Evolutionary conservation across 495 filamentous ascomycete species (phyloP).

Genomic region (Baudoinia panamericana): DNA sequence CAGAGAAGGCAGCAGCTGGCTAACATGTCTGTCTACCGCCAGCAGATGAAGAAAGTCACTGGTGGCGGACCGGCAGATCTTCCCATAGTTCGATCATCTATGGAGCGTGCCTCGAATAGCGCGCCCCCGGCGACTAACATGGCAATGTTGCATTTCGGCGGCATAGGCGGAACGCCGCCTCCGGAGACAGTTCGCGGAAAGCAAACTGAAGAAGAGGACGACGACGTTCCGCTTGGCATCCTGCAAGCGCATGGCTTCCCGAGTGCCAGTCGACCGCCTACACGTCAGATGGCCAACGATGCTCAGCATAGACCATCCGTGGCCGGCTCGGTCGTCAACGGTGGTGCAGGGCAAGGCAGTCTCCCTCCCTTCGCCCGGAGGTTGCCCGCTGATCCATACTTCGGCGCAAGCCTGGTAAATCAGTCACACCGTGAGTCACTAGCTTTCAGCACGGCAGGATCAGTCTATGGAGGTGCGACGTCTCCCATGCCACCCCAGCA

Average conservation of each 20-base stretch:
- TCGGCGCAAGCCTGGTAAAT: constrained; percentile 68
- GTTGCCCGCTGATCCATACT: constrained; percentile 80
- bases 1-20: constrained; percentile 83
- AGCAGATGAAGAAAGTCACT: constrained; percentile 95
- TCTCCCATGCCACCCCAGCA: constrained; percentile 18
- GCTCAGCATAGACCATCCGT: constrained; percentile 41
- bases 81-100: constrained; percentile 8
- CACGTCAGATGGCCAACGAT: constrained; percentile 47
- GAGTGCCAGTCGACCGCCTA: constrained; percentile 65
- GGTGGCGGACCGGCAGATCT: constrained; percentile 42
- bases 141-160: constrained; percentile 10
- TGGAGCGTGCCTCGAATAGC: constrained; percentile 14
- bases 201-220: constrained; percentile 34
- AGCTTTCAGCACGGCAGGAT: constrained; percentile 51
- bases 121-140: constrained; percentile 3
- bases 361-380: constrained; percentile 78
- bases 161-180: constrained; percentile 14
- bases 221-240: constrained; percentile 61
- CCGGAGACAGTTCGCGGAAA: constrained; percentile 12
- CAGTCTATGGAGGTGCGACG: constrained; percentile 36
- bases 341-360: constrained; percentile 32
- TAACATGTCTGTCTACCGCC: constrained; percentile 77
- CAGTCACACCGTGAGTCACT: constrained; percentile 63
- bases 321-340: constrained; percentile 30
- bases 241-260: constrained; percentile 89